Evolutionary conservation across 2,329 filamentous ascomycete genomes (phyloP).

Genomic region (Boeremia exigua): DNA sequence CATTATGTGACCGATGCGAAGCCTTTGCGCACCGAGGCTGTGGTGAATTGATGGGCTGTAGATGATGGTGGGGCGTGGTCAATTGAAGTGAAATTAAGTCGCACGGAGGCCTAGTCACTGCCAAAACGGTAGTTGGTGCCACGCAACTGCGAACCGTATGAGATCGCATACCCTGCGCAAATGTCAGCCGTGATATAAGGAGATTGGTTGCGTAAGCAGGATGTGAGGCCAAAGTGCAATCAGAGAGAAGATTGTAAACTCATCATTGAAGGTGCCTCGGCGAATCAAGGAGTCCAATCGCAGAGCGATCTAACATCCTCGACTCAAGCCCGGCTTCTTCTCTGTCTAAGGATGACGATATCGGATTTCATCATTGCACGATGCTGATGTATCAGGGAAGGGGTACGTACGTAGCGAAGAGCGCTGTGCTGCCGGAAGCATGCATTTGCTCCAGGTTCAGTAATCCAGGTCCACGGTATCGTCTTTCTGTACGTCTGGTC

Average conservation of each 20-base stretch:
- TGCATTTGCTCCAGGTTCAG: conserved; percentile 25
- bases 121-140: not conserved
- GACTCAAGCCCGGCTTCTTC: conserved; percentile 32
- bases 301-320: conserved; percentile 27
- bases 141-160: not conserved
- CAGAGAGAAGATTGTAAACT: conserved; percentile 49
- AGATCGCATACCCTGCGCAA: not conserved
- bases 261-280: conserved; percentile 34
- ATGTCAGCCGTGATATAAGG: not conserved
- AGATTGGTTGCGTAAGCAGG: not conserved
- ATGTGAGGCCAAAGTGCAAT: conserved; percentile 16
- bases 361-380: conserved; percentile 77
- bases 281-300: conserved; percentile 29
- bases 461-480: conserved; percentile 57
- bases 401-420: conserved; percentile 1
- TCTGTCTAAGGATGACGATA: conserved; percentile 99
- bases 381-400: conserved; percentile 2
- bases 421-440: not conserved
- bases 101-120: no score
- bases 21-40: no score
- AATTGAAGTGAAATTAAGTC: no score
- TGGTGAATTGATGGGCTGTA: no score
- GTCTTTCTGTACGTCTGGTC: conserved; percentile 51
- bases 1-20: no score
- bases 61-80: no score